Percentiles rank a stretch among this genome's conserved stretches.
These are phyloP conservation scores for Phytophthora pistaciae DNA, from an alignment of 352 stramenopile genomes.

Conservation along the genomic window DNA sequence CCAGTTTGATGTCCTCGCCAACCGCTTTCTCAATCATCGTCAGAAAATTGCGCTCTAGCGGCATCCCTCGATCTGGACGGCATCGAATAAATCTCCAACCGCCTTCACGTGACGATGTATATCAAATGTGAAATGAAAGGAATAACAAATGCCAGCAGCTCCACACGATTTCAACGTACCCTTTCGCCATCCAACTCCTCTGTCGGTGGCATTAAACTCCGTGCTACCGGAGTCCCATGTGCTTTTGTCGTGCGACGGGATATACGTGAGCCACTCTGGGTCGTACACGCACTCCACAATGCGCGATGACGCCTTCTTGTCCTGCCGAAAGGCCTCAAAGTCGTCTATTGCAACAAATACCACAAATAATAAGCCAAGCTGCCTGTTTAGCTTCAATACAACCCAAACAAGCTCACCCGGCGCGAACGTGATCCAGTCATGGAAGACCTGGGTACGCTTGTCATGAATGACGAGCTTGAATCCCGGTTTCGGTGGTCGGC, in stretches of 20 bases:
- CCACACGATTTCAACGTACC: slow-evolving; percentile 38
- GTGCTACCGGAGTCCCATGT: slow-evolving; percentile 73
- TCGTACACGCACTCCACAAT: slow-evolving; percentile 90
- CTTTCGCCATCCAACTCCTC: slow-evolving; percentile 82
- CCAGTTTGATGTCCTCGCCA: slow-evolving; percentile 77
- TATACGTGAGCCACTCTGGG: slow-evolving; percentile 82
- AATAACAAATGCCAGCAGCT: slow-evolving; percentile 48
- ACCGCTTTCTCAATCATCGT: slow-evolving; percentile 76
- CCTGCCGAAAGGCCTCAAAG: slow-evolving; percentile 79
- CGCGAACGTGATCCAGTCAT: slow-evolving; percentile 91
- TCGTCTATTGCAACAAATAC: slow-evolving; percentile 48
- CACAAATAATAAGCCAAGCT: not conserved
- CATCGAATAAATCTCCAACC: slow-evolving; percentile 82
- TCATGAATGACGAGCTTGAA: slow-evolving; percentile 90
- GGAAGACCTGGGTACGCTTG: slow-evolving; percentile 86
- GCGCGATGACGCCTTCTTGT: slow-evolving; percentile 86
- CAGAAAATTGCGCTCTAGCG: slow-evolving; percentile 69
- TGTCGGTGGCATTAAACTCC: slow-evolving; percentile 73
- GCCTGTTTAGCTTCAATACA: not conserved
- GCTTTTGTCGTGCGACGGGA: slow-evolving; percentile 87
- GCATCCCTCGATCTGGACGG: slow-evolving; percentile 71
- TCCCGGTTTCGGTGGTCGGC: slow-evolving; percentile 74
- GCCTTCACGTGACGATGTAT: slow-evolving; percentile 36
- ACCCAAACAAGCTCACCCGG: slow-evolving; percentile 39
- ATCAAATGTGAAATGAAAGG: slow-evolving; percentile 21